Percentiles rank a stretch among this genome's conserved stretches.
phyloP scores from a whole-genome alignment of 805 yeast genomes.

The Priceomyces haplophilus region DNA sequence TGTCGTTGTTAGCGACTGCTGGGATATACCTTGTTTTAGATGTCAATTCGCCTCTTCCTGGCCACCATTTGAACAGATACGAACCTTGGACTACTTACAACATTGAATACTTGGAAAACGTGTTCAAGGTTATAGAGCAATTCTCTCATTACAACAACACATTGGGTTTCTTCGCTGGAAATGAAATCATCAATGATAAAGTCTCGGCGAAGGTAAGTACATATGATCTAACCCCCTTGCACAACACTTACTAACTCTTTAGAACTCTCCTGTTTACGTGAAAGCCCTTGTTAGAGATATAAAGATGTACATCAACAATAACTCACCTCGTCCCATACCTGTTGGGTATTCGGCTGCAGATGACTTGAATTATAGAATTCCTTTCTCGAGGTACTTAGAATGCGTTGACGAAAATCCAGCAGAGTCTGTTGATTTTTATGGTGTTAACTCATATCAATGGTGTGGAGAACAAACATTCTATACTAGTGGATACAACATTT shows the following conservation, averaged over 20 bases:
- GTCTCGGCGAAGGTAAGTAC: constrained; percentile 51
- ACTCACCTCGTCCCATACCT: constrained; percentile 68
- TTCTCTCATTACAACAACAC: constrained; percentile 86
- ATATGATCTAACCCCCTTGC: background rate
- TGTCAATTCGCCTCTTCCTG: constrained; percentile 80
- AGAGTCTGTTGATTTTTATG: constrained; percentile 74
- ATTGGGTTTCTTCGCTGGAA: constrained; percentile 87
- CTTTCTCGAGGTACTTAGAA: constrained; percentile 76
- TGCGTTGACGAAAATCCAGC: constrained; percentile 55
- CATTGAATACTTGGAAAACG: constrained; percentile 64
- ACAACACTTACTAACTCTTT: constrained; percentile 2
- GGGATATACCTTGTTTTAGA: constrained; percentile 91
- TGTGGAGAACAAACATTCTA: constrained; percentile 84
- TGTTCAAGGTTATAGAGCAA: constrained; percentile 74
- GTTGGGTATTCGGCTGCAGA: constrained; percentile 98
- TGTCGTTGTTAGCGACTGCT: constrained; percentile 86
- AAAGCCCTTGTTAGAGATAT: constrained; percentile 80
- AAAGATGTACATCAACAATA: constrained; percentile 60
- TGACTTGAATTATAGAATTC: constrained; percentile 70
- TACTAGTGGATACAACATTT: constrained; percentile 64
- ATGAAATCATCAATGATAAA: constrained; percentile 82
- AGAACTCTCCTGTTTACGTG: constrained; percentile 65
- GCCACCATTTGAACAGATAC: constrained; percentile 80
- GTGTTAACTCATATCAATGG: constrained; percentile 80
- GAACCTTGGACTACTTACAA: constrained; percentile 93